Conservation (phyloP, 2,329 filamentous ascomycete genomes). For the Tolypocladium cylindrosporum region DNA sequence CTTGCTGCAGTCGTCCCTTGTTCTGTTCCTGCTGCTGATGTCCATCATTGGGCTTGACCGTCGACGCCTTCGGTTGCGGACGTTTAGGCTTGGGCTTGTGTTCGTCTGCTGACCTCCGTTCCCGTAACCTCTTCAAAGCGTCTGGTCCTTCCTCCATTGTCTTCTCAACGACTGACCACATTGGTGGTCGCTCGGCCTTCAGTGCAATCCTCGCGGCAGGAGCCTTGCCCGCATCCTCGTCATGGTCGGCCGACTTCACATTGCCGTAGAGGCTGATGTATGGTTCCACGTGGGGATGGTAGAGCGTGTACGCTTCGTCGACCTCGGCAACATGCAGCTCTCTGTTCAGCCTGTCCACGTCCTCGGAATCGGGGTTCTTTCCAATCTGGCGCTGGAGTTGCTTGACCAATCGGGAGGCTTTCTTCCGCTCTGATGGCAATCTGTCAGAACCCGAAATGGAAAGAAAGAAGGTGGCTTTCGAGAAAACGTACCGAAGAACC, state of each 20-base stretch:
- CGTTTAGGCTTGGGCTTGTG: conserved; percentile 5
- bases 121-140: conserved; percentile 43
- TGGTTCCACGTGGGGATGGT: conserved; percentile 59
- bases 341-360: conserved; percentile 38
- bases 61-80: background rate
- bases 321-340: conserved; percentile 61
- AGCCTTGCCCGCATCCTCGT: conserved; percentile 25
- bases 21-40: background rate
- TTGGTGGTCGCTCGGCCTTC: conserved; percentile 39
- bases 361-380: conserved; percentile 37
- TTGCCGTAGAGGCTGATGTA: conserved; percentile 56
- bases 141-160: conserved; percentile 46
- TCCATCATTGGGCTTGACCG: background rate
- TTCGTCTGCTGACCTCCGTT: conserved; percentile 29
- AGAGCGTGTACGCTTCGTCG: conserved; percentile 65
- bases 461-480: background rate
- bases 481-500: conserved; percentile 60
- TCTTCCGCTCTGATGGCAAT: conserved; percentile 52
- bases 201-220: conserved; percentile 34
- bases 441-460: background rate
- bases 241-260: conserved; percentile 22
- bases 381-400: conserved; percentile 50
- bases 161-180: conserved; percentile 60
- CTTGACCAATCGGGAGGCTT: conserved; percentile 57
- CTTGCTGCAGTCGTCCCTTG: conserved; percentile 6